Conservation (phyloP, 169 alveolate species). For the Plasmodium inui region DNA sequence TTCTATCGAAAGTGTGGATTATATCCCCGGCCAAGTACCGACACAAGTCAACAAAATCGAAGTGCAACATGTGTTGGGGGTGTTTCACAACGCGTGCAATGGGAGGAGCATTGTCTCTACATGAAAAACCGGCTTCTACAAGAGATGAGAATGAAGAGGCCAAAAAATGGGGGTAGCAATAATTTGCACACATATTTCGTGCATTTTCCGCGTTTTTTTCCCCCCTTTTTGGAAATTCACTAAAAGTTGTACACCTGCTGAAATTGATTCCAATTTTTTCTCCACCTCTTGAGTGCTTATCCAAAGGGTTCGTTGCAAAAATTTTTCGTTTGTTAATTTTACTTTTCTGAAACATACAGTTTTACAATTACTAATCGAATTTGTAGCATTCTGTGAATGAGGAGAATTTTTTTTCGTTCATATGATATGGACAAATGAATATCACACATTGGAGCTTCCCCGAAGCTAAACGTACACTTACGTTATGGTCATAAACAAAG, state of each 20-base stretch:
- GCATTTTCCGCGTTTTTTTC: background rate
- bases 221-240: background rate
- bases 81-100: background rate
- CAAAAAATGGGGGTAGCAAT: background rate
- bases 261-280: background rate
- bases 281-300: background rate
- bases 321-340: background rate
- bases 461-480: background rate
- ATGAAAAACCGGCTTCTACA: background rate
- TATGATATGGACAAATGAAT: background rate
- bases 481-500: background rate
- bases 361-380: constrained; percentile 5
- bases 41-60: background rate
- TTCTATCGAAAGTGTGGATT: background rate
- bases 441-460: background rate
- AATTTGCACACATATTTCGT: background rate
- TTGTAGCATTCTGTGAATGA: background rate
- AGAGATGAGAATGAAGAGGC: background rate
- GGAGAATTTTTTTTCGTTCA: background rate
- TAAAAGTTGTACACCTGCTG: background rate
- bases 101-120: background rate
- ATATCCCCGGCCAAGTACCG: background rate
- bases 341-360: constrained; percentile 11
- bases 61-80: background rate
- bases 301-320: background rate